Conservation (phyloP, 1,139 yeast genomes). For the Blastobotrys raffinosifermentans region DNA sequence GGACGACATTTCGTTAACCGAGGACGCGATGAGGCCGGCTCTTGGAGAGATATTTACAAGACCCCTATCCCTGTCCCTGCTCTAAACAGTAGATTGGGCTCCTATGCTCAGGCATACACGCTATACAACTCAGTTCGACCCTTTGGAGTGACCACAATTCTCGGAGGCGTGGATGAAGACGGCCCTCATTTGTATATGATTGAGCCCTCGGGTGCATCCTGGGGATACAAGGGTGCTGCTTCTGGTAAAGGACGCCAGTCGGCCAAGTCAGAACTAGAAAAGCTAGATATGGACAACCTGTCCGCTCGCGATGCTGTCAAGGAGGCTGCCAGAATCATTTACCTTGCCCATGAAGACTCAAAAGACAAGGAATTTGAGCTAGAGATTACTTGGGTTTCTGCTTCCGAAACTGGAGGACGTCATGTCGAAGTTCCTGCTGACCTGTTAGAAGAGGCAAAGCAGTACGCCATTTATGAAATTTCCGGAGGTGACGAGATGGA, state of each 20-base stretch:
- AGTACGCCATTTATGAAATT: conserved; percentile 73
- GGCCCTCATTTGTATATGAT: conserved; percentile 86
- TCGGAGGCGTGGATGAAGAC: conserved; percentile 86
- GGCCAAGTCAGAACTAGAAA: conserved; percentile 93
- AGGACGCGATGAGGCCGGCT: conserved; percentile 86
- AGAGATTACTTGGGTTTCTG: conserved; percentile 85
- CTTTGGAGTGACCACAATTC: conserved; percentile 85
- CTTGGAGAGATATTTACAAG: conserved; percentile 73
- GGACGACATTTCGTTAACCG: conserved; percentile 90
- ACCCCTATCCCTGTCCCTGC: conserved; percentile 74
- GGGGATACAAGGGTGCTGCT: conserved; percentile 98
- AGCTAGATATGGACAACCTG: conserved; percentile 66
- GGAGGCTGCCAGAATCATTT: conserved; percentile 89
- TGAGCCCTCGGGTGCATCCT: conserved; percentile 93
- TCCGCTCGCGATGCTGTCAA: conserved; percentile 78
- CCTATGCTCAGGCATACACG: conserved; percentile 92
- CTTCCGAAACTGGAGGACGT: conserved; percentile 68
- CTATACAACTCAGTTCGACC: conserved; percentile 97
- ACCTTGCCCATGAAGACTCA: conserved; percentile 93
- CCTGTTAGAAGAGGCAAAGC: conserved; percentile 72
- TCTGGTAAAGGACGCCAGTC: conserved; percentile 97
- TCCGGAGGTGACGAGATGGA: conserved; percentile 56
- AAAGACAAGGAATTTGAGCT: conserved; percentile 96
- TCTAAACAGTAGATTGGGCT: conserved; percentile 81
- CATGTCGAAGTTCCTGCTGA: conserved; percentile 78